These are phyloP conservation scores for Trichoderma harzianum DNA, from an alignment of 2,329 filamentous ascomycete genomes.

Conservation along the genomic window DNA sequence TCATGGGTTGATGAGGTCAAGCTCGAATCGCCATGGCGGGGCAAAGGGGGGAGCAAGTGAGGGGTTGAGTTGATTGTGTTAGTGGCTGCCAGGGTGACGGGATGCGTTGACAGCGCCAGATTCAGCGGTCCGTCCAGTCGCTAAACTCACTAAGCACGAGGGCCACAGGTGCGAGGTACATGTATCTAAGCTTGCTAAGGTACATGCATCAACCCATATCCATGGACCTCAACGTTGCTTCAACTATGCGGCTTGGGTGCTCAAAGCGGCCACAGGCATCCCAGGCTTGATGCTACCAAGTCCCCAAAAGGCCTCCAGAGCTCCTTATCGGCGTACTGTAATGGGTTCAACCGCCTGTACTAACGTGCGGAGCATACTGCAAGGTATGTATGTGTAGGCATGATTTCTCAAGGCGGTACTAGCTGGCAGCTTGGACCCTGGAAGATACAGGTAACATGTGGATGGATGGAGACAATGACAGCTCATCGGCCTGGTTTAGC, in stretches of 20 bases:
- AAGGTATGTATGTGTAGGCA: background rate
- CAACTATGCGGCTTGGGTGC: background rate
- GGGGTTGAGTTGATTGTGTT: background rate
- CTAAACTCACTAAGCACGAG: background rate
- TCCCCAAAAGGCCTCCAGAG: background rate
- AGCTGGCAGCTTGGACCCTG: background rate
- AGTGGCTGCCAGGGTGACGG: background rate
- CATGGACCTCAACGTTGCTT: background rate
- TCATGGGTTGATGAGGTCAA: conserved; percentile 14
- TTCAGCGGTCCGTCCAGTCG: conserved; percentile 8
- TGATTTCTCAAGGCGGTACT: background rate
- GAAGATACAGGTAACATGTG: background rate
- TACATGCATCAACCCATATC: background rate
- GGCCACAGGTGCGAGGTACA: background rate
- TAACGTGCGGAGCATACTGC: background rate
- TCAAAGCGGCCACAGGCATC: background rate
- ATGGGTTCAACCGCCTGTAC: background rate
- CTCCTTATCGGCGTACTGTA: background rate
- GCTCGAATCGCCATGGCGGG: conserved; percentile 11
- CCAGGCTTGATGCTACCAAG: background rate
- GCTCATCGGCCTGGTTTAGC: background rate
- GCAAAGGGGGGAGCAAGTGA: conserved; percentile 2
- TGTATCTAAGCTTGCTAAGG: too few relatives aligned
- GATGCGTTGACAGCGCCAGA: conserved; percentile 1
- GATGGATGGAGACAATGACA: background rate